Evolutionary conservation across 495 filamentous ascomycete genomes (phyloP), one percentile per base, ranked within the genome.

Genomic region (Aspergillus sparsus): DNA sequence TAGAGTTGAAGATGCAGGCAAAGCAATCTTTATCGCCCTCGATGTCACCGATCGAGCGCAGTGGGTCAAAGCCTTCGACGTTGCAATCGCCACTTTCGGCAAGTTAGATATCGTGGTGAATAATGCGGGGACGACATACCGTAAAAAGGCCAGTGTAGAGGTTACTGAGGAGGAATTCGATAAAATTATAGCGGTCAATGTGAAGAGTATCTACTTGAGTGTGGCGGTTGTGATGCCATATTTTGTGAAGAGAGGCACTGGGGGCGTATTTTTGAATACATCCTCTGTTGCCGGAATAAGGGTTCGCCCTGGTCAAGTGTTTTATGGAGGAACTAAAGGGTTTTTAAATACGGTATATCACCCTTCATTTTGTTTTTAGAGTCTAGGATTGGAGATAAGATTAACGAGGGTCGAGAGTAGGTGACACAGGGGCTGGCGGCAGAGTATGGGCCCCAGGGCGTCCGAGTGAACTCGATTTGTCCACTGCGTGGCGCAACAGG

Each of bases 291-390:
- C 82, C 8, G 79, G 78, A 18, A 79, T 77, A 2, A 70, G 83
- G 55, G 83, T 83, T 3, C 73, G 83, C 31, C 81, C 82, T 12
- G 80, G 81, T 5, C 71, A 85, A n/a, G 82, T 84, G 5, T 84
- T 81, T 79, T 86, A 86, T 61, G 85, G 84, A 55, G 79, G 79
- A 12, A 81, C 77, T n/a, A 86, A 86, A 62, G 83, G 77, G 9
- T 81, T 82, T 21, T 75, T 84, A 12, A 74, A 75, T 45, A 85
- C 80, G 55, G 82, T 81, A 65, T 9, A 8, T 16, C 7, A n/a
- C 42, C 42, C 12, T n/a, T 7, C 42, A 7, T 16, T 46, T 5
- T 16, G 12, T 46, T 46, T 46, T 16, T 46, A 5, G 7, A 2
- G 13, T 46, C 15, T 16, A 1, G 21, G 21, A 27, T 27, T 27